Percentiles rank a stretch among this genome's conserved stretches.
These are phyloP conservation scores for Hibiscus tridactylites DNA, from an alignment of 345 rosid genomes.

Conservation along the genomic window DNA sequence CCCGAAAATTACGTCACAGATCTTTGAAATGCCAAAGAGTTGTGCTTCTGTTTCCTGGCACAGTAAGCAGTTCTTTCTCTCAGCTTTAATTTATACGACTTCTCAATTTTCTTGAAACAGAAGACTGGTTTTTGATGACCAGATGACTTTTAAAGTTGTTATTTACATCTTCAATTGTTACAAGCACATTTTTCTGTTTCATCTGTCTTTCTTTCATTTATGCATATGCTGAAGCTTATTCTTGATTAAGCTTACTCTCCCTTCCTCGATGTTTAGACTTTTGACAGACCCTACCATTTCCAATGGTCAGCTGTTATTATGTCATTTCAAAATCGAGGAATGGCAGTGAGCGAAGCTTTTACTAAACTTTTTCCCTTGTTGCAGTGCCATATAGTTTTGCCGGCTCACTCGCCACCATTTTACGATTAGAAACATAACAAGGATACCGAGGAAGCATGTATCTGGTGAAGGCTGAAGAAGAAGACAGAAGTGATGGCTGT, in stretches of 20 bases:
- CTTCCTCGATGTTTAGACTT: not conserved
- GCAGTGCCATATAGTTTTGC: not conserved
- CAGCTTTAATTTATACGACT: not conserved
- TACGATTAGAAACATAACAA: not conserved
- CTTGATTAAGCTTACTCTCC: not conserved
- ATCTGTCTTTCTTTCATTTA: not conserved
- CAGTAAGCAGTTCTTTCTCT: slow-evolving; percentile 19
- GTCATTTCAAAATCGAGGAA: not conserved
- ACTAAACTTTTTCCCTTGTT: not conserved
- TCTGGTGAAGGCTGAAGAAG: not conserved
- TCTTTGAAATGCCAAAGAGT: slow-evolving; percentile 26
- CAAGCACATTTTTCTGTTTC: not conserved
- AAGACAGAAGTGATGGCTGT: not conserved
- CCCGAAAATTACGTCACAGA: slow-evolving; percentile 69
- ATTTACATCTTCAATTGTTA: not conserved
- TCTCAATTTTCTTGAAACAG: not conserved
- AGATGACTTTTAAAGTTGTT: not conserved
- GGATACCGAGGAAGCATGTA: not conserved
- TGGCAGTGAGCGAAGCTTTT: not conserved
- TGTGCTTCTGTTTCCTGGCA: not conserved
- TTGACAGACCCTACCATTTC: not conserved
- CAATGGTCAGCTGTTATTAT: not conserved
- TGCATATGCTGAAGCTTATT: not conserved
- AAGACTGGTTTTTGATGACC: not conserved
- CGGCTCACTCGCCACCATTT: not conserved